Percentiles rank a stretch among this genome's conserved stretches.
Evolutionary conservation across 208 protist genomes (phyloP).

Genomic region (Phytomonas serpens): DNA sequence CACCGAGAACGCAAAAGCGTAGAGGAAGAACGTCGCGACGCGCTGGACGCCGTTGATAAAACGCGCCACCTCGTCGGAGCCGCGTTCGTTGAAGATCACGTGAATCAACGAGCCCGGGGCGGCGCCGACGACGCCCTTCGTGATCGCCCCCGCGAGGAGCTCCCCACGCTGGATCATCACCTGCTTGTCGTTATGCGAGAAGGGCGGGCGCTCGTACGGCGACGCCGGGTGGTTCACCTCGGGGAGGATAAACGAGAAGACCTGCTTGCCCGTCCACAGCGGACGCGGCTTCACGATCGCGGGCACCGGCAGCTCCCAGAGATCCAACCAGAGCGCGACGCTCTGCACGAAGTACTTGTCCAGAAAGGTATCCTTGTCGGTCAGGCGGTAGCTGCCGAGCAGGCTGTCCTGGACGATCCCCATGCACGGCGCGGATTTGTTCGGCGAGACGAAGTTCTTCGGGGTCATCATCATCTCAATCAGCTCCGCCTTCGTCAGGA

Average conservation of each 20-base stretch:
- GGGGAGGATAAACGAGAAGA: conserved; percentile 97
- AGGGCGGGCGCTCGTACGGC: conserved; percentile 46
- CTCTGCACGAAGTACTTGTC: conserved; percentile 97
- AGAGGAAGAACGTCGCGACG: conserved; percentile 97
- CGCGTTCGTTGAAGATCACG: conserved; percentile 96
- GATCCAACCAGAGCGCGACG: conserved; percentile 95
- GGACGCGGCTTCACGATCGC: conserved; percentile 96
- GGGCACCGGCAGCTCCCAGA: conserved; percentile 95
- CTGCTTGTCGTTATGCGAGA: conserved; percentile 76
- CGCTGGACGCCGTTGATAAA: conserved; percentile 94
- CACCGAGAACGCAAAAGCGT: conserved; percentile 95
- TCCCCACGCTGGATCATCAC: conserved; percentile 92
- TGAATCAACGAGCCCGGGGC: conserved; percentile 93
- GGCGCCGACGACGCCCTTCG: conserved; percentile 88
- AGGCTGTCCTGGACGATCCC: conserved; percentile 99
- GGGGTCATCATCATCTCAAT: conserved; percentile 98
- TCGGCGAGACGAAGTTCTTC: conserved; percentile 98
- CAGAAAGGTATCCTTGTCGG: conserved; percentile 95
- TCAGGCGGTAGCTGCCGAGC: conserved; percentile 92
- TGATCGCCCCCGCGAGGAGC: conserved; percentile 86
- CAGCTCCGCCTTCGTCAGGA: conserved; percentile 95
- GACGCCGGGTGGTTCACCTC: conserved; percentile 86
- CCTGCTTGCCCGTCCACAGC: conserved; percentile 99
- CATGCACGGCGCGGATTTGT: conserved; percentile 98
- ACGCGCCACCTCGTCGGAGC: conserved; percentile 88